These are phyloP conservation scores for Paecilomyces dactylethromorphus DNA, from an alignment of 2,329 filamentous ascomycete species.

Conservation along the genomic window DNA sequence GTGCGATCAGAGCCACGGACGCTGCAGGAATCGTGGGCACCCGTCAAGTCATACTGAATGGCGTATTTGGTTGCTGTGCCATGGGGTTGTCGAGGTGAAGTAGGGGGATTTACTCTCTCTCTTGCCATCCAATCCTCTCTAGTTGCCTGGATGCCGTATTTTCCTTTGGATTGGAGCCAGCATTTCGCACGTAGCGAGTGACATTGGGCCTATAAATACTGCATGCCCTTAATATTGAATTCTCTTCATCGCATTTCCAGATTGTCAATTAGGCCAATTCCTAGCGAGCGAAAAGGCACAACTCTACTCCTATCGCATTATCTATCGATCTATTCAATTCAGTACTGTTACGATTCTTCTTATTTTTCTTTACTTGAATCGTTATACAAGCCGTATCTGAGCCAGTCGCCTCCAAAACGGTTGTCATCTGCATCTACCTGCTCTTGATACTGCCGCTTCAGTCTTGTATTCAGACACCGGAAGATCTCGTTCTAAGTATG, in stretches of 20 bases:
- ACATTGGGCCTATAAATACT: background rate
- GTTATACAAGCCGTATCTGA: no score
- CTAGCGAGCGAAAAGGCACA: no score
- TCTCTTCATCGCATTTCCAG: no score
- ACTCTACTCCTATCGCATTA: no score
- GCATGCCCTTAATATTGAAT: no score
- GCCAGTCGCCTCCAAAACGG: no score
- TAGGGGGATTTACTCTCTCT: no score
- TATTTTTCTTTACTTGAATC: no score
- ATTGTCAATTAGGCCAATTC: no score
- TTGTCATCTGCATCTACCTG: background rate
- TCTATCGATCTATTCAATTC: no score
- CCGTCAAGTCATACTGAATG: background rate
- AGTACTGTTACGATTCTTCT: no score
- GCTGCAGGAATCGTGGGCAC: background rate
- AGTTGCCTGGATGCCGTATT: background rate
- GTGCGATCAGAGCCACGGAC: background rate
- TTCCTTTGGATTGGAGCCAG: background rate
- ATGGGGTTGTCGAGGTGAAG: background rate
- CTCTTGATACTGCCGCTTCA: background rate
- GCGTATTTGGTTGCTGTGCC: background rate
- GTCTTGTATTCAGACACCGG: background rate
- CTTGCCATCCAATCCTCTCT: background rate
- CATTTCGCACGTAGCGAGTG: background rate
- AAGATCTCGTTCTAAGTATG: background rate